Base-by-base conservation (phyloP, 441 rosid species). In the Pelargonium myrrhifolium region DNA sequence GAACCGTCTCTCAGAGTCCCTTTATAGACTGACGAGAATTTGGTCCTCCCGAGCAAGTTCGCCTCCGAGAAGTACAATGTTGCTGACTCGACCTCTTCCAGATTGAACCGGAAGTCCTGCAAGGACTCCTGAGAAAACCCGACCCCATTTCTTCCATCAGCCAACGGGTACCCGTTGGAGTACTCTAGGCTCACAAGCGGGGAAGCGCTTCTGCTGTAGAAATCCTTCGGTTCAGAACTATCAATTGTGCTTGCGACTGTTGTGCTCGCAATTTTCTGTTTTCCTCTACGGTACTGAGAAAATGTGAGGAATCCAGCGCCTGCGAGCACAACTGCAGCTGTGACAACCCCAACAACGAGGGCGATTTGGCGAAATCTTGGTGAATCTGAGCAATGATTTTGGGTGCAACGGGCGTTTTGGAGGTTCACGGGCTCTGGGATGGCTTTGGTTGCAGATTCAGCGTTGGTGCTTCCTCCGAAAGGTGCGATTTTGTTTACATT, bases 41-140 rank as follows among this genome's bases (percentile, higher is more conserved):
- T 84, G 51, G 88, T 83, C 79, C 79, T 84, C 6, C 95, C 92
- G 67, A 90, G 74, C 81, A 93, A 53, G 71, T 85, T 90, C 66
- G 78, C 78, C 81, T 84, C 90, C 0, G 96, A 93, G 75, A 93
- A 90, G 82, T 87, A 87, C 66, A 90, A 93, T 11, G 92, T 86
- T 8, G 98, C 98, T 0, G 93, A 81, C 80, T 93, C 96, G 3
- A 93, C 85, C 78, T 93, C 98, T 64, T 93, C 92, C 8, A 93
- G 78, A 64, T 89, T 90, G 77, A 89, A 89, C 67, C 87, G 77
- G 70, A 85, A 88, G 80, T 81, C 85, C 62, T 82, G 87, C 35
- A 86, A 77, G 64, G 68, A 81, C 56, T 92, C 95, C 61, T 84
- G 86, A 24, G 80, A 65, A 65, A 80, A 75, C 49, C 74, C 88